A percentile compares a stretch with the other conserved stretches of the same genome.
phyloP scores from a whole-genome alignment of 2,329 filamentous ascomycete species.

The Microsporum audouinii region DNA sequence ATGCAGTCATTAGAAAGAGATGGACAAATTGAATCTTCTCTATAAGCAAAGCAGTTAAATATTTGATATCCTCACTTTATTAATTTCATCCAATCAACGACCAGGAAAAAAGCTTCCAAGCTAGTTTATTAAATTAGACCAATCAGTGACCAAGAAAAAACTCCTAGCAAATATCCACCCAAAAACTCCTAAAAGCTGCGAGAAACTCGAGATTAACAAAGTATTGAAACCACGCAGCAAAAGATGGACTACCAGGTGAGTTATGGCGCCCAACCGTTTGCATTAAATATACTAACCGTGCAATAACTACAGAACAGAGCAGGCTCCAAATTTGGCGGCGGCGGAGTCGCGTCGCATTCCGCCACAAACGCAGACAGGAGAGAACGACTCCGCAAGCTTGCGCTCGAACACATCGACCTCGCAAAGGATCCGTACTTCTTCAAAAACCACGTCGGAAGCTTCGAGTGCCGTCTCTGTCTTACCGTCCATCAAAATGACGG shows the following conservation, averaged over 20 bases:
- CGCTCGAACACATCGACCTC: constrained; percentile 95
- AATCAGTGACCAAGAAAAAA: not conserved
- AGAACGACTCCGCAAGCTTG: constrained; percentile 93
- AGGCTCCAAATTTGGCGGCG: constrained; percentile 95
- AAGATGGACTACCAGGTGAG: constrained; percentile 43
- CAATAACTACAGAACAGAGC: constrained; percentile 61
- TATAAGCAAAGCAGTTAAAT: too few species aligned
- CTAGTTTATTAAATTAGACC: not conserved
- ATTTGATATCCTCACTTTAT: too few species aligned
- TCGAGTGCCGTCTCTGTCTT: constrained; percentile 91
- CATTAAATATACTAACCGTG: constrained; percentile 12
- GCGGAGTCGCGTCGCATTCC: constrained; percentile 85
- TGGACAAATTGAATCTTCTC: too few species aligned
- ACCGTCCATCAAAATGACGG: constrained; percentile 99
- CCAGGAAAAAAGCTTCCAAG: too few species aligned
- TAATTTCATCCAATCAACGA: too few species aligned
- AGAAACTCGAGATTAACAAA: not conserved
- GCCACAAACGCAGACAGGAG: constrained; percentile 94
- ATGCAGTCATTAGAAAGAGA: too few species aligned
- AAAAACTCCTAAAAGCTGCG: not conserved
- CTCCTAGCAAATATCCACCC: not conserved
- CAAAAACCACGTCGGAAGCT: constrained; percentile 97
- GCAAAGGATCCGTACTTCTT: constrained; percentile 99
- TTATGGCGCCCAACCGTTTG: not conserved
- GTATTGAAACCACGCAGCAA: not conserved